phyloP scores from a whole-genome alignment of 2,329 filamentous ascomycete species.

The Ceratocystis huliohia region DNA sequence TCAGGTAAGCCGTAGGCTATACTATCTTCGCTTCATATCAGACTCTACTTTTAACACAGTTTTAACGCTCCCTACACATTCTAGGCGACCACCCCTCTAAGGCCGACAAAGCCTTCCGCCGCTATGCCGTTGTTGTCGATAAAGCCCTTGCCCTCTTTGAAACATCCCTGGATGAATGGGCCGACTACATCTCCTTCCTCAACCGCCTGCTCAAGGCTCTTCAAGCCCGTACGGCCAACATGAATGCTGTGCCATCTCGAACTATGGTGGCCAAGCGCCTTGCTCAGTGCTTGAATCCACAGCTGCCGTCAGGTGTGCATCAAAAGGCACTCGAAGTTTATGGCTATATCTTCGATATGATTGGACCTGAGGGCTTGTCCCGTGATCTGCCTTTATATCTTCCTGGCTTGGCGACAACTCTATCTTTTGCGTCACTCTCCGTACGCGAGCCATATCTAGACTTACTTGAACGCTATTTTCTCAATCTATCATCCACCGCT shows the following conservation, averaged over 20 bases:
- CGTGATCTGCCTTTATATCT: conserved; percentile 77
- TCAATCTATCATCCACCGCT: conserved; percentile 55
- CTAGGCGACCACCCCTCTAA: conserved; percentile 40
- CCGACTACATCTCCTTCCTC: conserved; percentile 96
- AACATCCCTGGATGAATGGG: conserved; percentile 91
- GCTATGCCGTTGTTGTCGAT: conserved; percentile 82
- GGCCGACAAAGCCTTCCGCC: conserved; percentile 61
- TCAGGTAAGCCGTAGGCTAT: conserved; percentile 45
- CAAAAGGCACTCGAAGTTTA: conserved; percentile 96
- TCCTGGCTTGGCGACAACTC: conserved; percentile 73
- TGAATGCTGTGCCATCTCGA: conserved; percentile 67
- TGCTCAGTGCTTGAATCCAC: conserved; percentile 88
- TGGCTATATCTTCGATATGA: conserved; percentile 71
- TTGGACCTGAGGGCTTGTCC: conserved; percentile 68
- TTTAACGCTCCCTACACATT: not conserved
- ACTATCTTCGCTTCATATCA: conserved; percentile 12
- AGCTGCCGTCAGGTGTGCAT: conserved; percentile 87
- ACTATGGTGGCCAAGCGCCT: conserved; percentile 74
- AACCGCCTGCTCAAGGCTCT: conserved; percentile 84
- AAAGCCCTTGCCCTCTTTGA: conserved; percentile 82
- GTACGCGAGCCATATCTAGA: conserved; percentile 77
- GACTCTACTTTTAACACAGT: not conserved
- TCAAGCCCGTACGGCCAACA: conserved; percentile 66
- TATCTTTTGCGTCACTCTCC: conserved; percentile 89
- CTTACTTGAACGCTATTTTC: conserved; percentile 67